Base-by-base conservation (phyloP, 306 rosid genomes). In the Gillenia trifoliata region DNA sequence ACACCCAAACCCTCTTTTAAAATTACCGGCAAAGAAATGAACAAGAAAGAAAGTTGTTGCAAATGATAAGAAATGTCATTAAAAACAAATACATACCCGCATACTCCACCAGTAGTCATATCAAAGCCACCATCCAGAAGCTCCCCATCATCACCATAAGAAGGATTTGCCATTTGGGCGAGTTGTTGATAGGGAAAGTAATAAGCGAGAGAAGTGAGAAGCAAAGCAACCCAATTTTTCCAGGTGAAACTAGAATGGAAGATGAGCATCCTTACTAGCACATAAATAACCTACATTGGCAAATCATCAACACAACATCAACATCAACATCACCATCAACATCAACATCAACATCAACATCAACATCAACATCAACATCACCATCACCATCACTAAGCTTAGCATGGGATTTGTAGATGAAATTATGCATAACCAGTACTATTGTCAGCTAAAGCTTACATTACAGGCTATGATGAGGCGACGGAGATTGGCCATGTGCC, bases 101-200 rank as follows among this genome's bases (percentile, higher is more conserved):
- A 93, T 78, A 93, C 80, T 57, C 98, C 97, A 84, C 92, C 92
- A 0, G 96, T 91, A 36, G 76, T 78, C 98, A 89, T 91, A 87
- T 93, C 97, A 84, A 91, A 93, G 17, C 98, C 98, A 7, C 98
- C 98, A 76, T 93, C 97, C n/a, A 91, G 68, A 69, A 93, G 98
- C 57, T 93, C 97, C 73, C 97, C 98, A 84, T 88, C 87, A 25
- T 86, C 83, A n/a, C 77, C 75, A 36, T 82, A 89, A 72, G 79
- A 22, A 26, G 93, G 97, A 23, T 68, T 82, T 7, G 97, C 97
- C 97, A 91, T 91, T 43, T 79, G 84, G 31, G 85, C 86, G 40
- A 91, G 89, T 72, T 89, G 97, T 79, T 88, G 78, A 79, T 91
- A 89, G 15, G 97, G 93, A 65, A 89, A 22, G 23, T 30, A 20